These are phyloP conservation scores for Botrytis medusae DNA, from an alignment of 2,329 filamentous ascomycete species.

Conservation along the genomic window DNA sequence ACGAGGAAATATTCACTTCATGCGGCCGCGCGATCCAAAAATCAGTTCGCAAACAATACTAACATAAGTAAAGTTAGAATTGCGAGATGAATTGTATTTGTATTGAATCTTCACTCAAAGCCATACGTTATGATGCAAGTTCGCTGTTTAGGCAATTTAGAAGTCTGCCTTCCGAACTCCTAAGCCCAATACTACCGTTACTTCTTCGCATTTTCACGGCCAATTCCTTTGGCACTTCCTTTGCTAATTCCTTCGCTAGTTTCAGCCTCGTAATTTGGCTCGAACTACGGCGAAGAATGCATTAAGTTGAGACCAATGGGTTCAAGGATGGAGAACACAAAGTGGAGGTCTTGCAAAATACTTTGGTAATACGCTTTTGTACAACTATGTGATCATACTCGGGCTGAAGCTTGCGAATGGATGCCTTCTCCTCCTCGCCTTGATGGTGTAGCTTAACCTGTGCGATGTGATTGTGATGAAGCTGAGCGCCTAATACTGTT, in stretches of 20 bases:
- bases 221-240: background rate
- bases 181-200: background rate
- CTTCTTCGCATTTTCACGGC: background rate
- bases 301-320: background rate
- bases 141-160: background rate
- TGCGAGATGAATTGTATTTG: background rate
- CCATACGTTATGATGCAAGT: background rate
- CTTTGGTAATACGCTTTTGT: background rate
- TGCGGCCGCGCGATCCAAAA: background rate
- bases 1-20: background rate
- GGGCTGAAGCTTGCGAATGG: background rate
- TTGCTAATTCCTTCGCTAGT: background rate
- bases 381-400: background rate
- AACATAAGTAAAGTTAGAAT: background rate
- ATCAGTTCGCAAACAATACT: background rate
- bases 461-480: too few species aligned
- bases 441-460: background rate
- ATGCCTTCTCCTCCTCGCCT: background rate
- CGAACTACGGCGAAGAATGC: background rate
- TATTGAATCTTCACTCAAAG: background rate
- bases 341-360: background rate
- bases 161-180: background rate
- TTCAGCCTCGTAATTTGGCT: background rate
- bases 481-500: rapidly evolving
- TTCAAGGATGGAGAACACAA: background rate